Base-by-base conservation (phyloP, 1,284 basidiomycete genomes). In the Porodaedalea pini region DNA sequence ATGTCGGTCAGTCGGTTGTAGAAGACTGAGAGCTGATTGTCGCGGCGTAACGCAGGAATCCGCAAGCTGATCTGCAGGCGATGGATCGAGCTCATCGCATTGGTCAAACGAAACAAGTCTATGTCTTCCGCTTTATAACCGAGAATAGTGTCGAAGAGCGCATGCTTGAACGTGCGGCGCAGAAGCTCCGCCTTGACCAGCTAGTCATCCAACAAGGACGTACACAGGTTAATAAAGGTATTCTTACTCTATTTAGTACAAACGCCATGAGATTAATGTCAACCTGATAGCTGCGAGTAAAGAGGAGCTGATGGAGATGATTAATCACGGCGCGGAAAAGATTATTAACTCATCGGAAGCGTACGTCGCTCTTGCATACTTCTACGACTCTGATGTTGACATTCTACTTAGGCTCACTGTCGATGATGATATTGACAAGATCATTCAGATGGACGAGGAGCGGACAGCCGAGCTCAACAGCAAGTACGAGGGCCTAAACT, bases 11-110 rank as follows among this genome's bases (percentile, higher is more conserved):
- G 60, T 27, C n/a, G n/a, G n/a, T n/a, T n/a, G n/a, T n/a, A n/a
- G n/a, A n/a, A n/a, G n/a, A n/a, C n/a, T n/a, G n/a, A n/a, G n/a
- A n/a, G n/a, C n/a, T n/a, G n/a, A n/a, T n/a, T n/a, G n/a, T n/a
- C n/a, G n/a, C n/a, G n/a, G n/a, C n/a, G n/a, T n/a, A n/a, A n/a
- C 29, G 4, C 64, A 91, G 88, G 90, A 99, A 99, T 72, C 96
- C 96, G 1, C 96, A 99, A 74, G 96, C 96, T 3, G 97, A 99
- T 77, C 71, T 99, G 56, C 96, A 99, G 71, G 97, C 97, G 4
- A 98, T 99, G 97, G 96, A 99, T 70, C 91, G 96, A 63, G 96
- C 96, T 0, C 96, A 99, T 74, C 92, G 96, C 64, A 98, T 99
- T 62, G 95, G 96, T 2, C 96, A 98, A 75, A 98, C 92, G 51